phyloP scores from a whole-genome alignment of 2,329 filamentous ascomycete genomes.

The Ilyonectria sp. region DNA sequence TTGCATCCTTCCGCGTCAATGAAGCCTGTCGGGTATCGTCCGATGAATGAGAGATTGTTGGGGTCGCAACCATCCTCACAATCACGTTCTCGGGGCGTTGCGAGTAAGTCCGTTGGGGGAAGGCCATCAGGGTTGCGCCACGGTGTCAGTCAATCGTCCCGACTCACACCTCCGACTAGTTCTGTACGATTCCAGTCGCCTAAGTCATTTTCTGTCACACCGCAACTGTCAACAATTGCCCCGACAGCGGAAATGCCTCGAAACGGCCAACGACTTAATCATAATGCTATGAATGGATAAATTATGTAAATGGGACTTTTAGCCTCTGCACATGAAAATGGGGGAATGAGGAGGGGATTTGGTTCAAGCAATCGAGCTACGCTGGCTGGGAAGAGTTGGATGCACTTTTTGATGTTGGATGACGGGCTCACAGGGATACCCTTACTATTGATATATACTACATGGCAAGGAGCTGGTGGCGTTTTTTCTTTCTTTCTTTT shows the following conservation, averaged over 20 bases:
- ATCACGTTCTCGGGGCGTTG: conserved; percentile 13
- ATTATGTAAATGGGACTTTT: conserved; percentile 2
- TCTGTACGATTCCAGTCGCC: conserved; percentile 47
- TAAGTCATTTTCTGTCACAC: conserved; percentile 34
- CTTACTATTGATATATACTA: conserved; percentile 37
- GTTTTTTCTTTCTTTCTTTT: conserved; percentile 44
- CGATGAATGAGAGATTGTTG: conserved; percentile 22
- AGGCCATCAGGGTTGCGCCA: conserved; percentile 35
- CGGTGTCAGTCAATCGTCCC: conserved; percentile 28
- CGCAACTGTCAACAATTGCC: conserved; percentile 22
- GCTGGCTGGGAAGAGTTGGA: conserved; percentile 27
- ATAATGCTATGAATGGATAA: conserved; percentile 30
- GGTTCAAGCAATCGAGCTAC: conserved; percentile 11
- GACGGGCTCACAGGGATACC: conserved; percentile 44
- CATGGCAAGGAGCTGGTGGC: conserved; percentile 38
- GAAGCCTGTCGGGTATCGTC: conserved; percentile 30
- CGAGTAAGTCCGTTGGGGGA: conserved; percentile 41
- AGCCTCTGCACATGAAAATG: background rate
- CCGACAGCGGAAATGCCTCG: conserved; percentile 15
- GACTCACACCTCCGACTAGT: conserved; percentile 35
- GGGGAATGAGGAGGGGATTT: background rate
- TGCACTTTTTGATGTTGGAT: conserved; percentile 38
- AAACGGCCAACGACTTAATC: conserved; percentile 21
- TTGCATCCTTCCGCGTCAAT: conserved; percentile 25
- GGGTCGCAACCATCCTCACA: conserved; percentile 32